Evolutionary conservation across 2,329 filamentous ascomycete species (phyloP), one percentile per base, ranked within the genome.

Genomic region (Albophoma yamanashiensis): DNA sequence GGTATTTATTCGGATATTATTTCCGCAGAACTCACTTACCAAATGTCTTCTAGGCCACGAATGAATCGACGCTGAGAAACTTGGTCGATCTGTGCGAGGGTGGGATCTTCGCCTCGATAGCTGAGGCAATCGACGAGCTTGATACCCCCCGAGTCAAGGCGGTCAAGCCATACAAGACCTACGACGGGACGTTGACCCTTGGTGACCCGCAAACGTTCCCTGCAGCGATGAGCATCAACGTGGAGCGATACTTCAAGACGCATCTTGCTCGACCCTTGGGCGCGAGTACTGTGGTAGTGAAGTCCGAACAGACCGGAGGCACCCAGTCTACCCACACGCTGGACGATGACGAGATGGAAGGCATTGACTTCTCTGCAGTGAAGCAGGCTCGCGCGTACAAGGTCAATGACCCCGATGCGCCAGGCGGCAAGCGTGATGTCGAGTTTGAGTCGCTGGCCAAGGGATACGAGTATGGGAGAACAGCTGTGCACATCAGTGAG

Each of bases 401-500:
- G 67, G 83, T 97, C 61, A 83, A 87, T 43, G 90, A 97, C 62
- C 82, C 88, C 6, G 78, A 82, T 45, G 86, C 86, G 0, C 86
- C 88, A 0, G 91, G 90, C 20, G 89, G 89, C 15, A 96, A 93
- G 74, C 82, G 81, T 59, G 91, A 96, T 58, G 86, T 99, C 34
- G 85, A 89, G 36, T 85, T 86, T 61, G 92, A 96, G 17, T 84
- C 91, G 20, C 80, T 99, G 43, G 91, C 91, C n/a, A 96, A 92
- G 71, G 94, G 94, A 0, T 99, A 93, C 68, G 87, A 91, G 68
- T 99, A 99, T 70, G 94, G 94, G 55, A 84, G 92, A 60, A 97
- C 93, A 0, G 91, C 90, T 2, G 93, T 99, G 1, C 87, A 89
- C 65, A 96, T 99, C 65, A 90, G 85, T 64, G 87, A 92, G 66